Base-by-base conservation (phyloP, 1,284 basidiomycete genomes). In the Trichosporon sp. region DNA sequence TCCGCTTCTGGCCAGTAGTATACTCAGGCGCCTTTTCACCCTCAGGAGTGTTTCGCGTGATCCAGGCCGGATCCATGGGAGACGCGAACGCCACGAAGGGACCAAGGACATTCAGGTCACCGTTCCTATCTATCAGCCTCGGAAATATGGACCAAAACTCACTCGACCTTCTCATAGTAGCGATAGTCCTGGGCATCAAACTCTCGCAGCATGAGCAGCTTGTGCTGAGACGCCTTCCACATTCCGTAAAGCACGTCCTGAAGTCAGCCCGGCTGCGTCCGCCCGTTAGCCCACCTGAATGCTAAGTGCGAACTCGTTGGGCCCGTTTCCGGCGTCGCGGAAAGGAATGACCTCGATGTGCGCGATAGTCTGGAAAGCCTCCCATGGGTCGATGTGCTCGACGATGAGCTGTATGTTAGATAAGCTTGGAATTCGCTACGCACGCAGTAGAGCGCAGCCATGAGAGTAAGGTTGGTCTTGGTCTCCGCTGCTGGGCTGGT, bases 61-160 rank as follows among this genome's bases (percentile, higher is more conserved):
- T 63, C 69, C 73, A 79, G 19, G 33, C 33, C 11, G 63, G 36
- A 56, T 79, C 94, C 65, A 92, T 86, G 0, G 95, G 96, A 0
- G 91, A 95, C 1, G 96, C 96, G 73, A 99, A 98, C 9, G 96
- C 95, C 70, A 99, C 91, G 77, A 95, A 95, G 67, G 86, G 46
- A 4, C 78, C 80, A 13, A 92, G 91, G 78, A 97, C 92, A 76
- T 99, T 99, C 88, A 95, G 95, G 78, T 99, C 96, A 5, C 96
- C 96, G 74, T 96, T 94, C 46, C 82, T 82, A 61, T 29, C 57
- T 7, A 23, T 58, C 21, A 54, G 32, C 25, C 27, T 23, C 25
- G 23, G 19, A 11, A 44, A 1, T 16, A n/a, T 40, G n/a, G 46
- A 3, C n/a, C 16, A n/a, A 23, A 10, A 68, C 76, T 65, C 49